phyloP scores from a whole-genome alignment of 1,284 basidiomycete species.

The Exobasidium rhododendri region DNA sequence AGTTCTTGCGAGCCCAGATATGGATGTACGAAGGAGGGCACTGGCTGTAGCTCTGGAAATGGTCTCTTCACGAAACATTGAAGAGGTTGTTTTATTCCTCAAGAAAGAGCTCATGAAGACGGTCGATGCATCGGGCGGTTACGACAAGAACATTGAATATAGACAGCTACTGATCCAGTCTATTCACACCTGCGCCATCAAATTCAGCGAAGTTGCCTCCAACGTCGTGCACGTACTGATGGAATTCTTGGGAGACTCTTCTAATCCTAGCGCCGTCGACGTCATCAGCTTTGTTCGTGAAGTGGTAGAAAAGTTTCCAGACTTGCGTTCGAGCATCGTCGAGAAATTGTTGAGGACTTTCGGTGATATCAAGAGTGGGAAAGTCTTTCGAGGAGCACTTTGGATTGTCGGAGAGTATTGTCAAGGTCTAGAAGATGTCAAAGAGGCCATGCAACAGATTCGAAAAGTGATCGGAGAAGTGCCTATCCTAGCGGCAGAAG shows the following conservation, averaged over 20 bases:
- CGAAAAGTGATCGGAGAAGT: slow-evolving; percentile 89
- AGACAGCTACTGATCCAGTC: slow-evolving; percentile 94
- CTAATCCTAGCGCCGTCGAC: slow-evolving; percentile 90
- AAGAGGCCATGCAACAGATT: slow-evolving; percentile 69
- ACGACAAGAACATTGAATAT: slow-evolving; percentile 68
- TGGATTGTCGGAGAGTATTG: slow-evolving; percentile 97
- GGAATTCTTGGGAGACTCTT: slow-evolving; percentile 96
- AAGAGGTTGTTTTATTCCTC: slow-evolving; percentile 91
- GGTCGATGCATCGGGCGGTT: slow-evolving; percentile 24
- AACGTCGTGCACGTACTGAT: slow-evolving; percentile 95
- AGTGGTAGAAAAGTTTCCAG: slow-evolving; percentile 96
- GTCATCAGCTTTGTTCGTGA: slow-evolving; percentile 95
- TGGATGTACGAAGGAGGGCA: slow-evolving; percentile 93
- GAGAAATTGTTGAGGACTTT: slow-evolving; percentile 82
- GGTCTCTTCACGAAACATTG: slow-evolving; percentile 93
- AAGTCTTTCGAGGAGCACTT: slow-evolving; percentile 91
- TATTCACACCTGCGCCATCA: slow-evolving; percentile 93
- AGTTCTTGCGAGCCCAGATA: slow-evolving; percentile 84
- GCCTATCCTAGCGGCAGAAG: slow-evolving; percentile 74
- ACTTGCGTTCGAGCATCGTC: slow-evolving; percentile 77
- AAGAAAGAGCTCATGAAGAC: slow-evolving; percentile 98
- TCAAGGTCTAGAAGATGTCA: slow-evolving; percentile 40
- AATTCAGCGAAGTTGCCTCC: slow-evolving; percentile 95
- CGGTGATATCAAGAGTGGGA: slow-evolving; percentile 85
- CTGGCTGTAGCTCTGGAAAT: slow-evolving; percentile 86